A percentile compares a stretch with the other conserved stretches of the same genome.
Conservation (phyloP, 2,329 filamentous ascomycete species). For the Stemphylium lycopersici region DNA sequence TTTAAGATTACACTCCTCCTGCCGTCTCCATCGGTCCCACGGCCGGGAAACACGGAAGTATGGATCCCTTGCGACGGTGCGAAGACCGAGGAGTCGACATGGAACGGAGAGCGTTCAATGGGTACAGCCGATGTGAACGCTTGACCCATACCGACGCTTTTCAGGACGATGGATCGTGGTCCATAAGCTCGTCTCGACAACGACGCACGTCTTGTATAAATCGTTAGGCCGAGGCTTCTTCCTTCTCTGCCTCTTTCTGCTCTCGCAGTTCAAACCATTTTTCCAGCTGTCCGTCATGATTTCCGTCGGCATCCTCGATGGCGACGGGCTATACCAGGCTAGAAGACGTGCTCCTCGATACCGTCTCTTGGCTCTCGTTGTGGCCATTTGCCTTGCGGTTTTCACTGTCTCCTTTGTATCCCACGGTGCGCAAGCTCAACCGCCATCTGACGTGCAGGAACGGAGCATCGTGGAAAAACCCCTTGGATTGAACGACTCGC, state of each 20-base stretch:
- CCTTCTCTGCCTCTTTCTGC: constrained; percentile 7
- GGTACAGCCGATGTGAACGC: constrained; percentile 9
- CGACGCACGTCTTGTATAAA: constrained; percentile 6
- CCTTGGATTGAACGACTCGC: constrained; percentile 9
- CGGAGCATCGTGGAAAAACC: constrained; percentile 3
- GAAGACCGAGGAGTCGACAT: constrained; percentile 7
- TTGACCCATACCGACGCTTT: constrained; percentile 5
- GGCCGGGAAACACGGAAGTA: constrained; percentile 5
- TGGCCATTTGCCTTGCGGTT: constrained; percentile 11
- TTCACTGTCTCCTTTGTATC: constrained; percentile 10
- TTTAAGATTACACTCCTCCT: constrained; percentile 3
- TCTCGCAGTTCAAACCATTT: constrained; percentile 8
- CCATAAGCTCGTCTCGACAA: constrained; percentile 7
- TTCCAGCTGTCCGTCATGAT: constrained; percentile 8
- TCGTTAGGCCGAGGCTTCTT: constrained; percentile 2
- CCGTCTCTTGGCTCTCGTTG: constrained; percentile 11
- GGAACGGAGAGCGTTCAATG: constrained; percentile 8
- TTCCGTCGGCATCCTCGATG: constrained; percentile 6
- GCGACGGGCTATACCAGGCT: constrained; percentile 3
- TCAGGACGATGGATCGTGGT: constrained; percentile 6
- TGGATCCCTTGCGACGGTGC: constrained; percentile 2
- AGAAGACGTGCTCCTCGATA: constrained; percentile 11
- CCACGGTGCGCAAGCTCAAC: constrained; percentile 3
- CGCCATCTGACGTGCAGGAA: constrained; percentile 4
- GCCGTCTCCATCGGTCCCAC: constrained; percentile 1